Percentiles rank a stretch among this genome's conserved stretches.
These are phyloP conservation scores for Aspergillus ochraceus DNA, from an alignment of 2,329 filamentous ascomycete species.

Conservation along the genomic window DNA sequence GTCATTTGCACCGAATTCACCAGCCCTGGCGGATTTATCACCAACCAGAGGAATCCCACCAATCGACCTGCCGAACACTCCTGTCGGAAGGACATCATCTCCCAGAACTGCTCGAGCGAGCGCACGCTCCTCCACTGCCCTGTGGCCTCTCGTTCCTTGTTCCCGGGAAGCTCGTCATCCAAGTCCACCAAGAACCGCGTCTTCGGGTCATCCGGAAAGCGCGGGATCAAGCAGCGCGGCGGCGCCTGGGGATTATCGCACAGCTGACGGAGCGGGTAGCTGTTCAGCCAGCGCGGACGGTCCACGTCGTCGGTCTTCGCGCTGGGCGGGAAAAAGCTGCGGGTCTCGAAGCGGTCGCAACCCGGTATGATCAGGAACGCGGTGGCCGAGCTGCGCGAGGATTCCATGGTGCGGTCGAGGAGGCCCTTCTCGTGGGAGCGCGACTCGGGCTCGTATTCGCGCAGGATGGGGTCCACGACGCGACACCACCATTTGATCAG, in stretches of 20 bases:
- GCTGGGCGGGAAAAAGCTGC: conserved; percentile 70
- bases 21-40: conserved; percentile 65
- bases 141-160: conserved; percentile 33
- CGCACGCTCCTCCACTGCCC: conserved; percentile 82
- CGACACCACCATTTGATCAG: conserved; percentile 96
- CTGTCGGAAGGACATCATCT: conserved; percentile 95
- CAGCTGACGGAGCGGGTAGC: conserved; percentile 73
- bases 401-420: conserved; percentile 29
- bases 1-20: conserved; percentile 37
- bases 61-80: conserved; percentile 91
- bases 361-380: conserved; percentile 88
- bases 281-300: conserved; percentile 52
- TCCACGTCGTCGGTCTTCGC: conserved; percentile 40
- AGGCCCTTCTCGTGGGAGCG: conserved; percentile 31
- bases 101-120: conserved; percentile 92
- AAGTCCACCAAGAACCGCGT: conserved; percentile 84
- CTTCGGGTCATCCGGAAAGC: conserved; percentile 94
- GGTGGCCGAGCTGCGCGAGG: conserved; percentile 50
- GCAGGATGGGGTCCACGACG: conserved; percentile 75
- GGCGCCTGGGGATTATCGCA: conserved; percentile 68
- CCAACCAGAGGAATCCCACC: conserved; percentile 93
- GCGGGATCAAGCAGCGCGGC: conserved; percentile 80
- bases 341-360: conserved; percentile 76
- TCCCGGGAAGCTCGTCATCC: conserved; percentile 70
- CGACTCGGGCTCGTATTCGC: conserved; percentile 45